Conservation (phyloP, 1,284 basidiomycete genomes). For the Abortiporus biennis region DNA sequence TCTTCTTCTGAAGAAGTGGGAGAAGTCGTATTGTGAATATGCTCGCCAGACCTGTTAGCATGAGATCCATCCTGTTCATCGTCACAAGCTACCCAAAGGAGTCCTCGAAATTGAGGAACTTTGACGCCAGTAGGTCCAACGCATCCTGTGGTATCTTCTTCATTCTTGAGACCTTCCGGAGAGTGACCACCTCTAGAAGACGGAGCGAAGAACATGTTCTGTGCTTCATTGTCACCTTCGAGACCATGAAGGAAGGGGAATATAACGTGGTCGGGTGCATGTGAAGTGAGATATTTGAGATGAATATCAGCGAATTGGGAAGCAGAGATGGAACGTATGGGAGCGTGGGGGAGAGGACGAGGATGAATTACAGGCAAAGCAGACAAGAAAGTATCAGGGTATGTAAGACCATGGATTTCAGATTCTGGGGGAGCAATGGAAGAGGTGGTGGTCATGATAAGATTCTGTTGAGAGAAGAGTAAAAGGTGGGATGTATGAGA, state of each 20-base stretch:
- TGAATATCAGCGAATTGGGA: constrained; percentile 56
- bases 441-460: too few species aligned
- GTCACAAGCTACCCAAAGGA: constrained; percentile 71
- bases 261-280: constrained; percentile 71
- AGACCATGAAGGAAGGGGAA: constrained; percentile 83
- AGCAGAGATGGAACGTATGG: constrained; percentile 48
- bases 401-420: constrained; percentile 41
- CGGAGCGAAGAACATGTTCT: constrained; percentile 70
- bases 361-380: constrained; percentile 32
- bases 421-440: too few species aligned
- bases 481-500: too few species aligned
- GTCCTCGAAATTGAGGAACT: constrained; percentile 47
- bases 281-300: constrained; percentile 52
- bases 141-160: constrained; percentile 4
- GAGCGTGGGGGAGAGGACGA: constrained; percentile 31
- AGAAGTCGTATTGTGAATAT: too few species aligned
- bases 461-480: too few species aligned
- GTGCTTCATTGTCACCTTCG: constrained; percentile 70
- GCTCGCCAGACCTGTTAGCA: constrained; percentile 13
- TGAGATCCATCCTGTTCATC: constrained; percentile 38
- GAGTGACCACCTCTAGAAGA: not conserved
- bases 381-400: constrained; percentile 32
- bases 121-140: constrained; percentile 6
- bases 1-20: not conserved
- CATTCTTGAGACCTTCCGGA: not conserved